Evolutionary conservation across 495 filamentous ascomycete species (phyloP).

Genomic region (Evernia prunastri): DNA sequence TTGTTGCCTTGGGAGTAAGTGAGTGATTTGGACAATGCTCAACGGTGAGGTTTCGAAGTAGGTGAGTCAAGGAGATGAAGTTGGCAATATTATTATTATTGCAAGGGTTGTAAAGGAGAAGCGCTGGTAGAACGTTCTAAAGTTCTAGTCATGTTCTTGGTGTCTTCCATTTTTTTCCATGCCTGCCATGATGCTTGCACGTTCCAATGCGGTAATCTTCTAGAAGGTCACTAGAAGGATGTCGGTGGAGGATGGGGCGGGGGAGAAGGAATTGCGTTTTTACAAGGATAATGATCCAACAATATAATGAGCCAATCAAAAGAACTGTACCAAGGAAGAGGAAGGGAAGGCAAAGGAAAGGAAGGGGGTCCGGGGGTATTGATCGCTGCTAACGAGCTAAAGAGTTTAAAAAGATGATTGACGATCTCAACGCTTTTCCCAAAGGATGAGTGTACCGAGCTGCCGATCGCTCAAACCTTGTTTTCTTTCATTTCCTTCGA

Average conservation of each 20-base stretch:
- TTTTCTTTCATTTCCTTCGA: neutral
- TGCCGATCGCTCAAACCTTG: conserved; percentile 16
- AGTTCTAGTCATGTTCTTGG: no score
- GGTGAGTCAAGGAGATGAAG: conserved; percentile 3
- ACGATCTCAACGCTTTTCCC: conserved; percentile 19
- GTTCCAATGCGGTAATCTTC: conserved; percentile 18
- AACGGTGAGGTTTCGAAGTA: neutral
- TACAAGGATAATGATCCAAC: conserved; percentile 5
- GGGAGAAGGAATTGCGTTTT: neutral
- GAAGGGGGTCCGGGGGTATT: neutral
- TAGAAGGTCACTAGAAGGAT: conserved; percentile 23
- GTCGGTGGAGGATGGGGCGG: conserved; percentile 8
- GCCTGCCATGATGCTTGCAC: conserved; percentile 12
- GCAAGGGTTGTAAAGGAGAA: no score
- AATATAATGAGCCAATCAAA: no score
- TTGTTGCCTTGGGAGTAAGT: neutral
- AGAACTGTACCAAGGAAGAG: no score
- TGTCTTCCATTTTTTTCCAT: conserved; percentile 18
- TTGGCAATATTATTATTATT: neutral
- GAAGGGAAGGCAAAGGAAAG: no score
- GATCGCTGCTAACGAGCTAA: no score
- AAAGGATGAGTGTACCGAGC: conserved; percentile 15
- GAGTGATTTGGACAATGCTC: neutral
- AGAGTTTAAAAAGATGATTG: conserved; percentile 3
- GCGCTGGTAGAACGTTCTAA: no score